Evolutionary conservation across 2,329 filamentous ascomycete species (phyloP), one percentile per base, ranked within the genome.

Genomic region (Colletotrichum sp.): DNA sequence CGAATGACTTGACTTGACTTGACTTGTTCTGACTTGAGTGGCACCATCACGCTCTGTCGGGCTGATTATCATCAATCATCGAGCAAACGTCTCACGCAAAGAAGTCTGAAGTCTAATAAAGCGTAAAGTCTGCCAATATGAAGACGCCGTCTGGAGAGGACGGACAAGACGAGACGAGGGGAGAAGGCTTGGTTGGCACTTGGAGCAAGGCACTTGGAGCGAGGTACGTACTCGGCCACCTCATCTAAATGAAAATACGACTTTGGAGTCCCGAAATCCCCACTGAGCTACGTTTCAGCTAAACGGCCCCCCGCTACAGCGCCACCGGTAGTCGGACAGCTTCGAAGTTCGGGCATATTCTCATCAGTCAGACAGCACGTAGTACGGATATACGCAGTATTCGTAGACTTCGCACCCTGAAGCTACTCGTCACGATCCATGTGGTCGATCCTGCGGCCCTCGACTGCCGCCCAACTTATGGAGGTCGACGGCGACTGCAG

Each of bases 221-320:
- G 60, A 15, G 30, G 28, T 12, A 69, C 43, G 52, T 62, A 60
- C 61, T 36, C 36, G 34, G 18, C 48, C 12, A 70, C 52, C 61
- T 75, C 72, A 67, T 75, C 68, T 71, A 71, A 26, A 32, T 71
- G 68, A 75, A 55, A 61, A 36, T 36, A 71, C 38, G 67, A 66
- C 67, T 32, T 32, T 66, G 30, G 43, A 56, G 64, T 38, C 36
- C 9, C 68, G 58, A 38, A 32, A 76, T 76, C 36, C 48, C 71
- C 66, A 70, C 65, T 6, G 36, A 18, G 26, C 48, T 62, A 76
- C 72, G 76, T 77, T 77, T 77, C 76, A 76, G 65, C 67, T 77
- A 77, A 58, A 77, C 66, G 56, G 60, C 36, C 43, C 58, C 65
- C 68, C 60, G 58, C 76, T 70, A 32, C 65, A 70, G 68, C 76